phyloP scores from a whole-genome alignment of 75 land plant species.

The Isoetes taiwanensis region DNA sequence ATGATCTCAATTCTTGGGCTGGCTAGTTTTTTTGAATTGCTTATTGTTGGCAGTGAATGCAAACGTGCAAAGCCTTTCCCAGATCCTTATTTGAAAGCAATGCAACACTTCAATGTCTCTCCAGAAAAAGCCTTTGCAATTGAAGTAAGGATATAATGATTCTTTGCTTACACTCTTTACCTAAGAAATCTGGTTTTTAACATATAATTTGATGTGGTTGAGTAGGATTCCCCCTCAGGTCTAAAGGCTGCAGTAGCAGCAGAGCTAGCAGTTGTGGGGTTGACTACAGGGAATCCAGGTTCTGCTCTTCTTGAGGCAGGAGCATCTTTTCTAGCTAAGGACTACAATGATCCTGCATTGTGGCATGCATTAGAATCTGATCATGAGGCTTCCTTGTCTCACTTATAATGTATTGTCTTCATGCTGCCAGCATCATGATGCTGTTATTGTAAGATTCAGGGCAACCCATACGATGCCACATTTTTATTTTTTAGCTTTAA shows the following conservation, averaged over 20 bases:
- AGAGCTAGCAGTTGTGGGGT: constrained; percentile 65
- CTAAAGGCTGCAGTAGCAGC: constrained; percentile 85
- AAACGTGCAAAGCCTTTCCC: constrained; percentile 89
- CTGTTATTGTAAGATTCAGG: too few species aligned
- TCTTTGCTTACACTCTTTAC: background rate
- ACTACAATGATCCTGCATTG: constrained; percentile 60
- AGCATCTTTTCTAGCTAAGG: constrained; percentile 48
- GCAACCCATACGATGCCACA: too few species aligned
- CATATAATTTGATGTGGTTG: background rate
- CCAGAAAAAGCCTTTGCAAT: constrained; percentile 55
- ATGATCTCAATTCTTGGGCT: constrained; percentile 73
- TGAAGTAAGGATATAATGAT: constrained; percentile 37
- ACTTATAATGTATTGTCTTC: too few species aligned
- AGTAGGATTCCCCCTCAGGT: constrained; percentile 73
- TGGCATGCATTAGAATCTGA: constrained; percentile 66
- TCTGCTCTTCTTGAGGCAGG: constrained; percentile 43
- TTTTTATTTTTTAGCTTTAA: too few species aligned
- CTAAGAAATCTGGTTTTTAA: background rate
- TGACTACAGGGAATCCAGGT: constrained; percentile 69
- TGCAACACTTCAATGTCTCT: constrained; percentile 44
- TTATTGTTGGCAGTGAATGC: constrained; percentile 66
- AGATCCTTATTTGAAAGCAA: constrained; percentile 83
- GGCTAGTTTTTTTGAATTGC: constrained; percentile 43
- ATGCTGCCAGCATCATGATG: too few species aligned
- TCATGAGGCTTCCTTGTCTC: too few species aligned